Conservation (phyloP, 257 asterid genomes). For the Mentha longifolia region DNA sequence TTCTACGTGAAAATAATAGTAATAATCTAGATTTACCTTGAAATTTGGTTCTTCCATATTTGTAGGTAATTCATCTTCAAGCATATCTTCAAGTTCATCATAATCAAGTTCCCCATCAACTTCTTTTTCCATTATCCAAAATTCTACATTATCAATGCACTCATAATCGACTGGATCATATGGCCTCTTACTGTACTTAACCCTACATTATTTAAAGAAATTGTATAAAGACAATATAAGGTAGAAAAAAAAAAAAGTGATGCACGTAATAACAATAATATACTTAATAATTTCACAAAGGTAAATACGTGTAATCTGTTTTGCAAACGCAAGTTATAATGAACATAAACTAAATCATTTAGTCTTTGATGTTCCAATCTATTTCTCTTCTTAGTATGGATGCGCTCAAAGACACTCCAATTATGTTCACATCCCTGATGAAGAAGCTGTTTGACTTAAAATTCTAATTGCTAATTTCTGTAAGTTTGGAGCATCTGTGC, state of each 20-base stretch:
- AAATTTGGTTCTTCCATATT: too few species aligned
- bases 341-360: background rate
- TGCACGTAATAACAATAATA: too few species aligned
- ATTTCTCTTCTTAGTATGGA: too few species aligned
- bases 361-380: too few species aligned
- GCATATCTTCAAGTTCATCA: background rate
- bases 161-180: background rate
- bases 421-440: background rate
- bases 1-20: too few species aligned
- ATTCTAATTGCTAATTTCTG: background rate
- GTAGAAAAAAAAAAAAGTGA: too few species aligned
- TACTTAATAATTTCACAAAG: too few species aligned
- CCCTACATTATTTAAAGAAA: background rate
- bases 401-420: too few species aligned
- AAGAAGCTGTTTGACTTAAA: background rate
- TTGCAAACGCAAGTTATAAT: background rate
- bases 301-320: too few species aligned
- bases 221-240: too few species aligned
- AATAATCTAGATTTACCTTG: too few species aligned
- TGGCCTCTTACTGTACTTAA: background rate
- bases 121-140: background rate
- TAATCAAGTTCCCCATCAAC: too few species aligned
- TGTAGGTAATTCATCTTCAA: background rate
- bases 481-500: background rate
- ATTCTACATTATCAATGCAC: background rate